Conservation (phyloP, 106 monocot genomes). For the Triglochin maritima region DNA sequence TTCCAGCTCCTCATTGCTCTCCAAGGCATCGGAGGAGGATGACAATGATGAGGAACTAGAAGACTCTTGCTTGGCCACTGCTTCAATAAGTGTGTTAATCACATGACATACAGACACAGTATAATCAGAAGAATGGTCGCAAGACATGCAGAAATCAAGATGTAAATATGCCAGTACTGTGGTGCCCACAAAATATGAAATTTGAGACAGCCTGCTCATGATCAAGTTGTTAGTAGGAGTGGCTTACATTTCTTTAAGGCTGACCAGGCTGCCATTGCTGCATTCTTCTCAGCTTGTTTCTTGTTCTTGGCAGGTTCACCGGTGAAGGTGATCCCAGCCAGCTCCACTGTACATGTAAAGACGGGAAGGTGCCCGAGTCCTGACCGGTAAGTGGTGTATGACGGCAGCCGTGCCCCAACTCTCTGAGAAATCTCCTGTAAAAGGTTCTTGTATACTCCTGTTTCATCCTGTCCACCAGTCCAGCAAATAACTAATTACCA, state of each 20-base stretch:
- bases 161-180: neutral
- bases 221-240: too few species aligned
- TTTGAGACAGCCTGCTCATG: too few species aligned
- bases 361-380: slow-evolving; percentile 79
- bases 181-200: neutral
- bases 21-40: neutral
- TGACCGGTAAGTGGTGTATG: slow-evolving; percentile 66
- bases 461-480: slow-evolving; percentile 59
- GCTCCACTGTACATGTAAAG: slow-evolving; percentile 87
- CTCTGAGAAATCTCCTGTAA: slow-evolving; percentile 93
- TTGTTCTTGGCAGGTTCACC: slow-evolving; percentile 98
- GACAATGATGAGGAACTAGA: slow-evolving; percentile 41
- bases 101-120: neutral
- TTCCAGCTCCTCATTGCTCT: slow-evolving; percentile 88
- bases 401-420: slow-evolving; percentile 88
- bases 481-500: too few species aligned
- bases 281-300: slow-evolving; percentile 98
- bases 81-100: neutral
- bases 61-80: slow-evolving; percentile 71
- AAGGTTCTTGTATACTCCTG: slow-evolving; percentile 97
- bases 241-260: slow-evolving; percentile 79
- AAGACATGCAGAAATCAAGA: neutral
- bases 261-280: slow-evolving; percentile 89
- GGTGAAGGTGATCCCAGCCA: slow-evolving; percentile 78
- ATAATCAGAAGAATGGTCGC: neutral